phyloP scores from a whole-genome alignment of 768 basidiomycete species.

The Punctularia strigosozonata region DNA sequence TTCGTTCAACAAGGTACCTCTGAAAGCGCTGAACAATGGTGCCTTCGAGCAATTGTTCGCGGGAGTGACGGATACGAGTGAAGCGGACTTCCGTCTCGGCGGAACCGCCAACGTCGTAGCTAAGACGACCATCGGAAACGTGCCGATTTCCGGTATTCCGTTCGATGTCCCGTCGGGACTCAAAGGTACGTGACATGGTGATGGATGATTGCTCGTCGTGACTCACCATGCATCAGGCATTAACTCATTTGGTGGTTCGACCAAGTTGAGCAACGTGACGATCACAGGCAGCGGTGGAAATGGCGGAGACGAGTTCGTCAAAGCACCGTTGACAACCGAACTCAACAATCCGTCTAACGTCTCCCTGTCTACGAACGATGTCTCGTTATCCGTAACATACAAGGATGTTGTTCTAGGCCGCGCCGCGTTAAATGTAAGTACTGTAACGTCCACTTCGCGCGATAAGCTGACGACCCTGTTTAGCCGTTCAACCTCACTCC shows the following conservation, averaged over 20 bases:
- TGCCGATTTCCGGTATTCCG: slow-evolving; percentile 52
- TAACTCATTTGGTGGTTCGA: slow-evolving; percentile 42
- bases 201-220: not conserved
- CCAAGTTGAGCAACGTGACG: slow-evolving; percentile 40
- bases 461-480: slow-evolving; percentile 1
- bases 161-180: slow-evolving; percentile 49
- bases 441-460: not conserved
- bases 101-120: slow-evolving; percentile 49
- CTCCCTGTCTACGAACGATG: slow-evolving; percentile 43
- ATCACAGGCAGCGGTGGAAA: slow-evolving; percentile 55
- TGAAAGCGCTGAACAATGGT: slow-evolving; percentile 40
- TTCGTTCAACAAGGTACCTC: slow-evolving; percentile 41
- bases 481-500: slow-evolving; percentile 48
- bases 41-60: slow-evolving; percentile 49
- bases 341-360: slow-evolving; percentile 61
- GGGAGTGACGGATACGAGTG: slow-evolving; percentile 37
- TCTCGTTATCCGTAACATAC: slow-evolving; percentile 48
- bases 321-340: slow-evolving; percentile 42
- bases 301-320: slow-evolving; percentile 47
- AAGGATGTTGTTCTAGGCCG: slow-evolving; percentile 44
- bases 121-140: slow-evolving; percentile 50
- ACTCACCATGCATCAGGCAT: slow-evolving; percentile 29
- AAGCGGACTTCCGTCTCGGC: slow-evolving; percentile 34
- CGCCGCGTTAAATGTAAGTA: slow-evolving; percentile 43
- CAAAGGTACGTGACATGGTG: slow-evolving; percentile 32